These are phyloP conservation scores for Tetradesmus lagerheimii DNA, from an alignment of 139 green algal genomes.

Conservation along the genomic window DNA sequence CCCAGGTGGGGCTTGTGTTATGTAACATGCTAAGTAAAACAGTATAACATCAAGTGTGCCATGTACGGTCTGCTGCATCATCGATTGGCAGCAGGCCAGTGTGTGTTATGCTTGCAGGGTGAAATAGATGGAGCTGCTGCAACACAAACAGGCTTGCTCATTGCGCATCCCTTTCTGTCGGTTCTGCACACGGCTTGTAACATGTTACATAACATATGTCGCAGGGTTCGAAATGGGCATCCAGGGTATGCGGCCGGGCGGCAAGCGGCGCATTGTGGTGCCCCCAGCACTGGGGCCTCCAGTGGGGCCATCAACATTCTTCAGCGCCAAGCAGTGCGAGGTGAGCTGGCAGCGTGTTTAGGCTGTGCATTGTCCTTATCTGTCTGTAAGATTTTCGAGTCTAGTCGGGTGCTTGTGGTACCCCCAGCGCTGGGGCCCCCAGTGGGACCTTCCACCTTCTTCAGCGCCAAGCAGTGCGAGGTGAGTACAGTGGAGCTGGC, in stretches of 20 bases:
- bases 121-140: neutral
- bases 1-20: slow-evolving; percentile 72
- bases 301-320: slow-evolving; percentile 98
- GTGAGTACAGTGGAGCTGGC: slow-evolving; percentile 38
- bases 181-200: too few species aligned
- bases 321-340: slow-evolving; percentile 98
- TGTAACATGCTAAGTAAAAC: too few species aligned
- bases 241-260: slow-evolving; percentile 86
- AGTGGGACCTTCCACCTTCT: slow-evolving; percentile 97
- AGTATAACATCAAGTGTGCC: too few species aligned
- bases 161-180: too few species aligned
- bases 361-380: neutral
- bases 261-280: slow-evolving; percentile 92
- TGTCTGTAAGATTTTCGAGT: neutral
- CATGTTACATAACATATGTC: neutral
- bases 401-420: neutral
- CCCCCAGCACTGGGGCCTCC: slow-evolving; percentile 95
- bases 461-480: slow-evolving; percentile 98
- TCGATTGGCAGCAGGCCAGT: too few species aligned
- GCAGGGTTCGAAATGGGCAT: slow-evolving; percentile 97
- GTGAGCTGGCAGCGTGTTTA: slow-evolving; percentile 40
- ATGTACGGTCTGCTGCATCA: too few species aligned
- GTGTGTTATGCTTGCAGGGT: too few species aligned
- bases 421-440: slow-evolving; percentile 95
- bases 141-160: neutral